Evolutionary conservation across 1,284 basidiomycete species (phyloP).

Genomic region (Cutaneotrichosporon curvatum): DNA sequence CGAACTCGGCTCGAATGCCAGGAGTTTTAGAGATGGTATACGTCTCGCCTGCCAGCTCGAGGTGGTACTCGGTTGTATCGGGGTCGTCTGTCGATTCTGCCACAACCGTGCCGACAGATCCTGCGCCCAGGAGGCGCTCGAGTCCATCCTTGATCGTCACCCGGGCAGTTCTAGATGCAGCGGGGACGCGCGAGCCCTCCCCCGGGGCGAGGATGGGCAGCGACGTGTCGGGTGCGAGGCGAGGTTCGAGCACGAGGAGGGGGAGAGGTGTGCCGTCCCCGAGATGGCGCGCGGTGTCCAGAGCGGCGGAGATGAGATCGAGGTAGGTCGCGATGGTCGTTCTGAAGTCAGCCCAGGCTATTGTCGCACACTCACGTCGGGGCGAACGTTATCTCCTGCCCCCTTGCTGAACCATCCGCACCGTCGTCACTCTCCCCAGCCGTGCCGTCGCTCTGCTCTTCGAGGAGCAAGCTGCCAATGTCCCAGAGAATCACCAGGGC

Average conservation of each 20-base stretch:
- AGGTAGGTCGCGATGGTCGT: conserved; percentile 30
- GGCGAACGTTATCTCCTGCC: conserved; percentile 9
- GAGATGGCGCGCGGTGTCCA: conserved; percentile 21
- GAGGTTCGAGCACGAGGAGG: conserved; percentile 36
- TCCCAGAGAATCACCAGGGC: conserved; percentile 33
- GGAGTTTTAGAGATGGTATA: conserved; percentile 1
- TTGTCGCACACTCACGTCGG: conserved; percentile 10
- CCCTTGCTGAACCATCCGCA: neutral
- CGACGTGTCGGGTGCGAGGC: conserved; percentile 11
- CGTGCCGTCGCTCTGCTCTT: conserved; percentile 17
- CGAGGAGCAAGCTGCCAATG: conserved; percentile 24
- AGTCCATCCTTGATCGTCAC: conserved; percentile 24
- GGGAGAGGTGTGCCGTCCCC: conserved; percentile 7
- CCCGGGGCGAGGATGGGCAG: conserved; percentile 27
- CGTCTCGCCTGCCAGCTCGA: neutral
- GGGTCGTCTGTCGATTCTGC: neutral
- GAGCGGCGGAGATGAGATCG: conserved; percentile 24
- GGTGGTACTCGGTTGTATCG: neutral
- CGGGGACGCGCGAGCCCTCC: conserved; percentile 9
- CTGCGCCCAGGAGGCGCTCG: conserved; percentile 22
- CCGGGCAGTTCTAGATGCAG: conserved; percentile 19
- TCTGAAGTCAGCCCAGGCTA: conserved; percentile 13
- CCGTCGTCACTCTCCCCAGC: neutral
- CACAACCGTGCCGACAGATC: neutral
- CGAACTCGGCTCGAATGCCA: conserved; percentile 5